Evolutionary conservation across 192 early-diverging fungal genomes (phyloP), one percentile per base, ranked within the genome.

Genomic region (Coemansia sp.): DNA sequence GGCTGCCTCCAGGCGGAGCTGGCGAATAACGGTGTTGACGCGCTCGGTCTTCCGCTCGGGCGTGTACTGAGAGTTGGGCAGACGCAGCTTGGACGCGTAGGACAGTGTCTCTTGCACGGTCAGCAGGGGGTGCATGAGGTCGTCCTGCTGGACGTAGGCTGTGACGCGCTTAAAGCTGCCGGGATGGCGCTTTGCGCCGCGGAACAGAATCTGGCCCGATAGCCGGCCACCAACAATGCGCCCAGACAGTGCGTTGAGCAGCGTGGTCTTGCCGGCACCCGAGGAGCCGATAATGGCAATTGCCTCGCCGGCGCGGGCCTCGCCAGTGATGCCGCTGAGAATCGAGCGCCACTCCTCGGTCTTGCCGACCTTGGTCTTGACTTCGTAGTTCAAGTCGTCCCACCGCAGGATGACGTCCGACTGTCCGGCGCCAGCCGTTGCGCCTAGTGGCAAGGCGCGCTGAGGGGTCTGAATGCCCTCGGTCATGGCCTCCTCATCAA

Each of bases 231-330:
- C 85, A 39, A 86, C 78, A 37, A 86, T 79, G 46, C 90, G 91
- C 3, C 88, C 89, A 8, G 90, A 90, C 27, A 94, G 76, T 2
- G 93, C 86, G 73, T 94, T 92, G 25, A 98, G 82, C n/a, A 96
- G 71, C 3, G 91, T 94, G 8, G 94, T 90, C 80, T 96, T 97
- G 38, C 95, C 96, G 8, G 95, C 93, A 14, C 96, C 96, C 29
- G 89, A 91, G 3, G 94, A 93, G 0, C 96, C 97, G 88, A 97
- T 97, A 19, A 99, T 89, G 2, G 93, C 94, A 62, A 93, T 85
- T 58, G 94, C 75, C 31, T 91, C 86, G 31, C 91, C 93, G 3
- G 92, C 84, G 27, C 84, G 75, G 22, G 92, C 87, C 35, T 86
- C 81, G n/a, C 94, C 96, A 1, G 85, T 87, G 27, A 96, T 87